Evolutionary conservation across 257 asterid species (phyloP).

Genomic region (Plantago ovata): DNA sequence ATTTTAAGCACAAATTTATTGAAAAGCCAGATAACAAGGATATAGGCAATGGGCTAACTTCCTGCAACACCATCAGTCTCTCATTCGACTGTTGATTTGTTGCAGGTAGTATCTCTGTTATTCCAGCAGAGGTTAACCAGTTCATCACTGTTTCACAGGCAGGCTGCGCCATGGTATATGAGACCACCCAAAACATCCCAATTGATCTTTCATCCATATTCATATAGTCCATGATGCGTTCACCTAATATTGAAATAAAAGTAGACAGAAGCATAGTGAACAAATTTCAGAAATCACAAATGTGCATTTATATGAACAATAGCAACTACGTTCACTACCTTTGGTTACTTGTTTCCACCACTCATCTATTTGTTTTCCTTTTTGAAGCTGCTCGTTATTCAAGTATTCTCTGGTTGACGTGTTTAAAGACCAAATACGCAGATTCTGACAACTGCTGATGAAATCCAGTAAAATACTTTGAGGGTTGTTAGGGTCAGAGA

Average conservation of each 20-base stretch:
- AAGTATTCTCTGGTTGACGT: conserved; percentile 85
- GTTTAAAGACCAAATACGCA: conserved; percentile 89
- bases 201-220: conserved; percentile 95
- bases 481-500: conserved; percentile 82
- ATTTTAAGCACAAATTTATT: conserved; percentile 78
- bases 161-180: conserved; percentile 98
- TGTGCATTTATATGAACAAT: too few relatives aligned
- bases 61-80: conserved; percentile 89
- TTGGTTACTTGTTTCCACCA: conserved; percentile 98
- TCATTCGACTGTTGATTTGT: conserved; percentile 72
- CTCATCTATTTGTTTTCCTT: conserved; percentile 98
- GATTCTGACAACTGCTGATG: conserved; percentile 97
- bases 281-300: not conserved
- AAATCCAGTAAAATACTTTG: conserved; percentile 91
- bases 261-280: not conserved
- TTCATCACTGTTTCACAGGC: conserved; percentile 90
- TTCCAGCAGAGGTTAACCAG: conserved; percentile 91
- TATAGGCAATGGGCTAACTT: conserved; percentile 88
- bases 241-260: conserved; percentile 50
- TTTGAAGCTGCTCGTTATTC: conserved; percentile 92
- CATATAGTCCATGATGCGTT: conserved; percentile 85
- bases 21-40: conserved; percentile 86
- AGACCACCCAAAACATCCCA: conserved; percentile 99
- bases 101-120: conserved; percentile 72
- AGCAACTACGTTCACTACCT: conserved; percentile 52